Evolutionary conservation across 1,284 basidiomycete species (phyloP), one percentile per base, ranked within the genome.

Genomic region (Rhodotorula sp.): DNA sequence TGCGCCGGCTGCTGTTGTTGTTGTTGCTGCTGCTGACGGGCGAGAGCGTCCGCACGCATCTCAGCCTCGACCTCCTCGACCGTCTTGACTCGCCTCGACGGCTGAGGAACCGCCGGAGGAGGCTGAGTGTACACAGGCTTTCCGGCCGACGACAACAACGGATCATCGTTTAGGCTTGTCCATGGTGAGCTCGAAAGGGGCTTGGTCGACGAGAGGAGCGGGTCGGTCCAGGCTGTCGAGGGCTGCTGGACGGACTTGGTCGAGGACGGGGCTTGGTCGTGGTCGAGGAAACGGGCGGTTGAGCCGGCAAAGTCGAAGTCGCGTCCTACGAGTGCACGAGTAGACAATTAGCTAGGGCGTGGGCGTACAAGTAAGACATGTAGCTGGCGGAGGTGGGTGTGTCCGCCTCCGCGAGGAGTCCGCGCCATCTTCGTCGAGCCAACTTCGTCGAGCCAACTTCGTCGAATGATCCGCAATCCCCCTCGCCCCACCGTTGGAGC

Each of bases 301-400:
- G 77, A 74, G 48, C 78, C 79, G 31, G 82, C 84, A 81, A 96
- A 98, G 82, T 96, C 91, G 79, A 97, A 98, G 82, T 97, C 93
- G 79, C 89, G 91, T 79, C 89, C 92, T 94, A 78, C 61, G 62
- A 34, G 10, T 34, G 34, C 20, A 34, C 5, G 34, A 47, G 30
- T 30, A 24, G 34, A 6, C 15, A 26, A 24, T 50, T 2, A 16
- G 7, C 18, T 30, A 20, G 40, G n/a, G 9, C 44, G n/a, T 15
- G 26, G 24, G 50, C 13, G 37, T 44, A 18, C 15, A 34, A 34
- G n/a, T 10, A n/a, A 34, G 59, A 15, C 24, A 18, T 24, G 44
- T 22, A 48, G 28, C 4, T 34, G 53, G 24, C 8, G 5, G 60
- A 31, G n/a, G 34, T n/a, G 34, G 5, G 10, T 34, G 34, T 34